Evolutionary conservation across 2,329 filamentous ascomycete species (phyloP), one percentile per base, ranked within the genome.

Genomic region (Byssothecium circinans): DNA sequence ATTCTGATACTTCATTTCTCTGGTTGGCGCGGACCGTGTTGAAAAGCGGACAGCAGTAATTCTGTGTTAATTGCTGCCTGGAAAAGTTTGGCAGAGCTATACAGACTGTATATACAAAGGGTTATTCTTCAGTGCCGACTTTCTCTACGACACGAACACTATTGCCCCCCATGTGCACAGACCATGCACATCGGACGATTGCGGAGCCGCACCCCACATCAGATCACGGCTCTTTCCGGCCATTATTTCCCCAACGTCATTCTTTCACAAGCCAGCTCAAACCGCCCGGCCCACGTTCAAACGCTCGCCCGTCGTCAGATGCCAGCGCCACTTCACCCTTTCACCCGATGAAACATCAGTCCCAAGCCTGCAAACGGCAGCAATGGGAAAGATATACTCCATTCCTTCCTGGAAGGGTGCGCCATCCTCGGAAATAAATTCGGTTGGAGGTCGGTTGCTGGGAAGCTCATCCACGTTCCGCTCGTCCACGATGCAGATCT

Each of bases 401-500:
- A 7, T 32, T 32, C 14, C 14, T 5, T 14, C 4, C 6, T 14
- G 29, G 6, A 27, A 11, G 25, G 6, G 7, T 27, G n/a, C n/a
- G n/a, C n/a, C n/a, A n/a, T n/a, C n/a, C 11, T 27, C 25, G 25
- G 25, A 11, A 27, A 27, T 7, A 6, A 27, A 27, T 32, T 32
- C 29, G 29, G 29, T n/a, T 32, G 29, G 29, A 8, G 29, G 14
- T 32, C 29, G 29, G 29, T 12, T 32, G 29, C 29, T 32, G 14
- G 29, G 29, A 32, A 27, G 25, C 6, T 42, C 37, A 12, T 47
- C 39, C 53, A 58, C 49, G 56, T 62, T 69, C 67, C 67, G 67
- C 58, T 69, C 65, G 65, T 53, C 65, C 67, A 67, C 62, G 45
- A 56, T 47, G 43, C 53, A 50, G 56, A 63, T 67, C 61, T 63